Percentiles rank a stretch among this genome's conserved stretches.
These are phyloP conservation scores for Rosa lucieae DNA, from an alignment of 306 rosid genomes.

Conservation along the genomic window DNA sequence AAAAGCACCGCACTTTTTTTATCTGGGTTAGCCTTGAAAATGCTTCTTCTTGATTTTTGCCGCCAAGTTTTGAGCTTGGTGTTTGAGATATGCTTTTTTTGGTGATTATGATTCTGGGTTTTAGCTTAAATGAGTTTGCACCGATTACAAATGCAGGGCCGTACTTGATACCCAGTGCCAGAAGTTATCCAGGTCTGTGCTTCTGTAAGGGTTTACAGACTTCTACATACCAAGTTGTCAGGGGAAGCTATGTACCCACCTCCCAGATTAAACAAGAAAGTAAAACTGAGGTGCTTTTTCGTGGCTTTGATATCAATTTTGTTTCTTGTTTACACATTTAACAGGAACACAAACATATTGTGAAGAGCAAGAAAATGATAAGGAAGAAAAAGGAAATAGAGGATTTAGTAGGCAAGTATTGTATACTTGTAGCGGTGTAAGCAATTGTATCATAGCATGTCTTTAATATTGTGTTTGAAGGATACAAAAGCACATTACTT, in stretches of 20 bases:
- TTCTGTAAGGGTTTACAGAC: slow-evolving; percentile 63
- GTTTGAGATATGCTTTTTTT: neutral
- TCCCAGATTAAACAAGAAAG: slow-evolving; percentile 36
- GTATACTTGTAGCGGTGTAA: neutral
- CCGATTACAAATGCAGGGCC: slow-evolving; percentile 31
- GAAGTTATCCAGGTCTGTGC: slow-evolving; percentile 39
- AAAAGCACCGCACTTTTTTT: neutral
- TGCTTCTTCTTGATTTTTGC: neutral
- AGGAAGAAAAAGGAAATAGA: neutral
- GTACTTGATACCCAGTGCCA: slow-evolving; percentile 31
- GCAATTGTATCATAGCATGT: neutral
- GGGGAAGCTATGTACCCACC: slow-evolving; percentile 70
- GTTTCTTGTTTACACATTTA: neutral
- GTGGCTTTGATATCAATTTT: neutral
- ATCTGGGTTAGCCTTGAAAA: neutral
- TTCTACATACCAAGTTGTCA: slow-evolving; percentile 64
- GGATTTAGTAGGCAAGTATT: neutral
- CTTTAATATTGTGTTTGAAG: neutral
- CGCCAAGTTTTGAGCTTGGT: neutral
- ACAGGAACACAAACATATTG: neutral
- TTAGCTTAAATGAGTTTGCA: neutral
- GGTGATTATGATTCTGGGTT: neutral
- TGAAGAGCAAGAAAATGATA: neutral
- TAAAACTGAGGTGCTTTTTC: slow-evolving; percentile 41
- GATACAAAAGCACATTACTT: neutral